These are phyloP conservation scores for Thermochaetoides dissita DNA, from an alignment of 2,329 filamentous ascomycete species.

Conservation along the genomic window DNA sequence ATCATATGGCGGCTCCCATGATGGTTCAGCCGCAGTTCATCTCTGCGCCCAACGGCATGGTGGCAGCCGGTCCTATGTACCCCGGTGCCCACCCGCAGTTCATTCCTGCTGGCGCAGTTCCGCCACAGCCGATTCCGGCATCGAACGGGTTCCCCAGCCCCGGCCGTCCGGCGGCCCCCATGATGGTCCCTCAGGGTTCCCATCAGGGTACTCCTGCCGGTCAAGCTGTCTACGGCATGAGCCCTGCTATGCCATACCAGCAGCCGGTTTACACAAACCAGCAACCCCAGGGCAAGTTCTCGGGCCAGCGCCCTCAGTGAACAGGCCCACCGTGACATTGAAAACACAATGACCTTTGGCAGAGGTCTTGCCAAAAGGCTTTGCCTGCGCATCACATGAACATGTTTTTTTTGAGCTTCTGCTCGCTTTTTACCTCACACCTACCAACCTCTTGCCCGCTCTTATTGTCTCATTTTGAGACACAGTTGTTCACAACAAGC, in stretches of 20 bases:
- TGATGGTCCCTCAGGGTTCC: slow-evolving; percentile 90
- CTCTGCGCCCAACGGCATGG: slow-evolving; percentile 55
- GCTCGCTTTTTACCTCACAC: not conserved
- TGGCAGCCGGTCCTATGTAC: slow-evolving; percentile 61
- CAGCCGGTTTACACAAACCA: slow-evolving; percentile 60
- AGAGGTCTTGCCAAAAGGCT: not conserved
- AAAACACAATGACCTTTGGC: not conserved
- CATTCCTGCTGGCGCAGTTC: slow-evolving; percentile 44
- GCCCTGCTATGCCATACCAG: slow-evolving; percentile 58
- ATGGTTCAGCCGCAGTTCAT: slow-evolving; percentile 75
- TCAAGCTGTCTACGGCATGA: slow-evolving; percentile 62
- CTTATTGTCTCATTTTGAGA: too few species aligned
- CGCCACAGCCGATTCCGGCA: slow-evolving; percentile 47
- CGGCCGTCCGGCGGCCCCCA: slow-evolving; percentile 60
- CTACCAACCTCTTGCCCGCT: too few species aligned
- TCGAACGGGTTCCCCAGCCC: slow-evolving; percentile 80
- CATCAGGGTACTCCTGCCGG: slow-evolving; percentile 70
- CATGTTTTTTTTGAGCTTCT: not conserved
- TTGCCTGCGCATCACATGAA: not conserved
- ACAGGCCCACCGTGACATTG: not conserved
- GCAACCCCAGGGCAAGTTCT: slow-evolving; percentile 59
- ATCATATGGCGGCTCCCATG: slow-evolving; percentile 62
- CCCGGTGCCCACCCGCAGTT: slow-evolving; percentile 49
- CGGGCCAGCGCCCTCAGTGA: slow-evolving; percentile 17
- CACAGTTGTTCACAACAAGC: too few species aligned